Base-by-base conservation (phyloP, 495 filamentous ascomycete species). In the Hyphodiscus hymeniophilus region DNA sequence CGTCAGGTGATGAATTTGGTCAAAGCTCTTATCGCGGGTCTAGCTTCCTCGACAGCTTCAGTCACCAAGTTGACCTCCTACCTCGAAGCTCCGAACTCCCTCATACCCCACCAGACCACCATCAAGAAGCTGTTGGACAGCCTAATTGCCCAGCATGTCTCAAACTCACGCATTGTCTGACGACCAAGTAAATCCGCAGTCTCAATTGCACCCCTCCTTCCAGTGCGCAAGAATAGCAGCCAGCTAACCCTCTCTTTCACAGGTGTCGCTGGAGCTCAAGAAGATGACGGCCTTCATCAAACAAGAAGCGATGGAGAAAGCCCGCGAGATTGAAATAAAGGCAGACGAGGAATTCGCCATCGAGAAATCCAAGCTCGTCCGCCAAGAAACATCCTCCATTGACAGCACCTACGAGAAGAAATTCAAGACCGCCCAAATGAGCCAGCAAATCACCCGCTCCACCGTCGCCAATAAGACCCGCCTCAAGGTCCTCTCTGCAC, bases 221-320 rank as follows among this genome's bases (percentile, higher is more conserved):
- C 47, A 54, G 42, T 50, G 48, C 42, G 13, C 33, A 36, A 36
- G 5, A 11, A 7, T 4, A 18, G 16, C 38, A 21, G 17, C 22
- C 31, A 24, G 28, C 45, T 32, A 17, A 45, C 34, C 40, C 30
- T 10, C 26, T 10, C 21, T 20, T 28, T 5, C 26, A 20, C 33
- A 96, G 90, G 91, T 99, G 69, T 77, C 82, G 62, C 77, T 79
- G 66, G 94, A 99, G 77, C 87, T 99, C 65, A 87, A 84, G 74
- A 99, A 99, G 76, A 99, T 99, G 94, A 97, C 94, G 38, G 88
- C 90, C 65, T 99, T 99, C 85, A 99, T 99, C 81, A 85, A 84
- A 64, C 90, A 96, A 72, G 94, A 99, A 76, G 94, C 94, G 20
- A 71, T 81, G 31, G 94, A 99, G 65, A 99, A 99, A 71, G 89